A percentile compares a stretch with the other conserved stretches of the same genome.
These are phyloP conservation scores for Stemphylium lycopersici DNA, from an alignment of 2,329 filamentous ascomycete genomes.

Conservation along the genomic window DNA sequence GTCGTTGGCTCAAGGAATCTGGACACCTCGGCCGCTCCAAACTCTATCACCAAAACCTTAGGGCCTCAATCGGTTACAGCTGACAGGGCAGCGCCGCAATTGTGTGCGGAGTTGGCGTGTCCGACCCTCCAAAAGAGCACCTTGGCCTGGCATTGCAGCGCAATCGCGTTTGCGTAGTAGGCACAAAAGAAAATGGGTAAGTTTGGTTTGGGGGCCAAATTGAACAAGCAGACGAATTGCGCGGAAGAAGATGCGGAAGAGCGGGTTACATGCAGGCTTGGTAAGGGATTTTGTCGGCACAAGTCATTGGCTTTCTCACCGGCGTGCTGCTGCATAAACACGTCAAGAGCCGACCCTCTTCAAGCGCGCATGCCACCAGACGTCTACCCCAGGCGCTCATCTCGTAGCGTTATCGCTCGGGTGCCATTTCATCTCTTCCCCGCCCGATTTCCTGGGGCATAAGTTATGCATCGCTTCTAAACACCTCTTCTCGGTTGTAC, in stretches of 20 bases:
- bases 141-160: conserved; percentile 16
- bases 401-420: conserved; percentile 37
- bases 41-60: neutral
- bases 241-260: conserved; percentile 34
- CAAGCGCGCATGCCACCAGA: conserved; percentile 30
- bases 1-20: conserved; percentile 17
- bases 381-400: conserved; percentile 35
- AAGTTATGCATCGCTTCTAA: conserved; percentile 25
- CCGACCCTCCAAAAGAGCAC: conserved; percentile 14
- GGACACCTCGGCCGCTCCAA: conserved; percentile 3
- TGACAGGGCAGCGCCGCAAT: conserved; percentile 13
- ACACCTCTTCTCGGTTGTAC: conserved; percentile 27
- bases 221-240: conserved; percentile 22
- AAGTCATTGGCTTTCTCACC: conserved; percentile 43
- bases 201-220: conserved; percentile 40
- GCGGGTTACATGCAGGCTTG: conserved; percentile 42
- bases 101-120: conserved; percentile 18
- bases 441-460: conserved; percentile 16
- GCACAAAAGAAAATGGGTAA: conserved; percentile 18
- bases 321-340: conserved; percentile 43
- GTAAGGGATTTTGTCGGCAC: conserved; percentile 41
- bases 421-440: conserved; percentile 15
- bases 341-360: conserved; percentile 42
- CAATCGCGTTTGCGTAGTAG: conserved; percentile 16
- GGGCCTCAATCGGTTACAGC: neutral